Conservation (phyloP, 352 stramenopile genomes). For the Pythium grandisporangium region DNA sequence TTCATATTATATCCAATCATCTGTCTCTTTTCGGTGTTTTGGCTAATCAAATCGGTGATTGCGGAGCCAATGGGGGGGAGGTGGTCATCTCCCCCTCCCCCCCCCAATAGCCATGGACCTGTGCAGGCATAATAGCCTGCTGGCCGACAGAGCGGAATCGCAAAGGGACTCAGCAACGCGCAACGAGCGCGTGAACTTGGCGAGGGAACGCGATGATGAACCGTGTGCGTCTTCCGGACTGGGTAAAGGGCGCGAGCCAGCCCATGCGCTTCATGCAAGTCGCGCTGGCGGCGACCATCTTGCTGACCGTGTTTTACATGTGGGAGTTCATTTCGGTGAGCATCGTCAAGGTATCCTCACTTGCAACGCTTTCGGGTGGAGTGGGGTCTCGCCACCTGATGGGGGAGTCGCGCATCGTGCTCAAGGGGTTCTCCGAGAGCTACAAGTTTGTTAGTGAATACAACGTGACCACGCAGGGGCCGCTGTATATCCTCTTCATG, state of each 20-base stretch:
- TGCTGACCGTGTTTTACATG: constrained; percentile 66
- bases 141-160: no score
- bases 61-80: no score
- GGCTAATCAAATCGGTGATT: no score
- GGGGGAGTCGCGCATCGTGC: constrained; percentile 46
- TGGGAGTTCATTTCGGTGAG: constrained; percentile 48
- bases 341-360: constrained; percentile 14
- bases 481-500: constrained; percentile 72
- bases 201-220: no score
- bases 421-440: constrained; percentile 57
- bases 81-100: no score
- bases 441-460: constrained; percentile 77
- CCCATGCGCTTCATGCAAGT: constrained; percentile 69
- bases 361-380: constrained; percentile 11
- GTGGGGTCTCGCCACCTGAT: constrained; percentile 27
- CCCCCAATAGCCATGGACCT: no score
- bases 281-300: constrained; percentile 35
- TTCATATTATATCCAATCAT: no score
- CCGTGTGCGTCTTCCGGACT: no score
- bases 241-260: constrained; percentile 16
- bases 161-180: no score
- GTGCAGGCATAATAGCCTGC: no score
- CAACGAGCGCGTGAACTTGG: no score
- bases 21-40: no score
- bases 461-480: constrained; percentile 44